Evolutionary conservation across 495 filamentous ascomycete species (phyloP).

Genomic region (Aspergillus haitiensis): DNA sequence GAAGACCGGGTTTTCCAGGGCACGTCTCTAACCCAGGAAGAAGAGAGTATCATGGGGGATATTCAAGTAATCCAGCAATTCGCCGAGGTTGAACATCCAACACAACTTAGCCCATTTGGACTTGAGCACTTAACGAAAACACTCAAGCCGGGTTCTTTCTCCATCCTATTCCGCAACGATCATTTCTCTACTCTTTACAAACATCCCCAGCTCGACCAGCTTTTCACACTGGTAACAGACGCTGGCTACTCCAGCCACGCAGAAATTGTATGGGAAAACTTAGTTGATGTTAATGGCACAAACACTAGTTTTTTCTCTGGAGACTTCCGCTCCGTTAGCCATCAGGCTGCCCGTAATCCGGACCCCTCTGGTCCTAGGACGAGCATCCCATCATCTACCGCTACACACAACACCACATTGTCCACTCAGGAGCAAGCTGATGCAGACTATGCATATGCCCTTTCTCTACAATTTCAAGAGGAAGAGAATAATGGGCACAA

Average conservation of each 20-base stretch:
- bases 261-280: constrained; percentile 93
- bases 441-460: constrained; percentile 51
- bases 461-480: constrained; percentile 50
- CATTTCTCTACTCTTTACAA: constrained; percentile 93
- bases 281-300: constrained; percentile 85
- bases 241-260: constrained; percentile 83
- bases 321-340: constrained; percentile 82
- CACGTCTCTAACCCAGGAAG: constrained; percentile 50
- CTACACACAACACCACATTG: constrained; percentile 18
- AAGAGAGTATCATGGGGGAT: constrained; percentile 78
- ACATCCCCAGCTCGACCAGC: constrained; percentile 65
- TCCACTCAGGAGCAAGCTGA: constrained; percentile 48
- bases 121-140: constrained; percentile 65
- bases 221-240: constrained; percentile 86
- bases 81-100: constrained; percentile 67
- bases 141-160: constrained; percentile 70
- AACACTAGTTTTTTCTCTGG: constrained; percentile 82
- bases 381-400: constrained; percentile 5
- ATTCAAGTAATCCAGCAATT: constrained; percentile 80
- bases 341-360: constrained; percentile 33
- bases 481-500: constrained; percentile 37
- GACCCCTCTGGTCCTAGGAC: constrained; percentile 31
- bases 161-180: constrained; percentile 93
- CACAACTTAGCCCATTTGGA: constrained; percentile 82
- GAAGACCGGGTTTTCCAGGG: constrained; percentile 69